Conservation (phyloP, 257 asterid species). For the Solanum infundibuliforme region DNA sequence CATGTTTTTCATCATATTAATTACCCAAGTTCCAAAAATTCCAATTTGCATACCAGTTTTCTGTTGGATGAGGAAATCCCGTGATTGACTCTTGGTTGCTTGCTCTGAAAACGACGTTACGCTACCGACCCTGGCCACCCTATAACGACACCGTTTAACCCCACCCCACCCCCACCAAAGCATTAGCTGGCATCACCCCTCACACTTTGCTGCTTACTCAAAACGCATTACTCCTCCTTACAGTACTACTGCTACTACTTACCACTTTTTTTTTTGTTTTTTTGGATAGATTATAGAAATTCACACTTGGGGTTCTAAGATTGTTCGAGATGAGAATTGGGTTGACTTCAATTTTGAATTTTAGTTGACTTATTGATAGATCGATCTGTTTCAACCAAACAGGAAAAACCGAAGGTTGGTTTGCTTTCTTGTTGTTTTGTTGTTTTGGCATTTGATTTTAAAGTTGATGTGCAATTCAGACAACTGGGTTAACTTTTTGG, state of each 20-base stretch:
- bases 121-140: background rate
- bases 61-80: conserved; percentile 6
- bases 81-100: conserved; percentile 10
- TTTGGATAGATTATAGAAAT: background rate
- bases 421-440: background rate
- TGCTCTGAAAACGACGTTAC: background rate
- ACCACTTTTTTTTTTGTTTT: background rate
- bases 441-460: background rate
- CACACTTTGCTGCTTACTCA: background rate
- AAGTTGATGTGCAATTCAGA: background rate
- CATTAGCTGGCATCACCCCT: background rate
- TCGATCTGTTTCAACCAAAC: background rate
- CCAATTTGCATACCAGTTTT: background rate
- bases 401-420: background rate
- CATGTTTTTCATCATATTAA: background rate
- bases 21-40: background rate
- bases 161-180: background rate
- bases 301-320: background rate
- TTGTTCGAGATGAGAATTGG: background rate
- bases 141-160: background rate
- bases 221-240: background rate
- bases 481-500: background rate
- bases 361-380: background rate
- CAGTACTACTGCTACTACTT: background rate
- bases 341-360: background rate